phyloP scores from a whole-genome alignment of 164 flowering plant species.

The Hamamelis virginiana region DNA sequence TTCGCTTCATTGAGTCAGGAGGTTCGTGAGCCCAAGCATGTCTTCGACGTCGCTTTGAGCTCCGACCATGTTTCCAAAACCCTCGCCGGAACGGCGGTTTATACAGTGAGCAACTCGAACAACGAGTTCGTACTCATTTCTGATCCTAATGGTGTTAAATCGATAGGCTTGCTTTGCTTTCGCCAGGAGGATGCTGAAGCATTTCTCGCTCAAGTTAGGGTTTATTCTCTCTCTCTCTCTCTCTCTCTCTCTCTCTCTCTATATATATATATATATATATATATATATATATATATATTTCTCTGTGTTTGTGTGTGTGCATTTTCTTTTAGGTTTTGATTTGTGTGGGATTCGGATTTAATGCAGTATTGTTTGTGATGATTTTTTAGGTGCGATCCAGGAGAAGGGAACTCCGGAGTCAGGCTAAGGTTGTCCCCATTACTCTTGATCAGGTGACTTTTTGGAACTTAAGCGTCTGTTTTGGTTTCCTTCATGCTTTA shows the following conservation, averaged over 20 bases:
- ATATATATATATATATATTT: no score
- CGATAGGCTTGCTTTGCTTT: constrained; percentile 87
- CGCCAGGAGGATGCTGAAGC: constrained; percentile 88
- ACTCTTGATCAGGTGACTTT: constrained; percentile 81
- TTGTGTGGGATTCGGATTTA: no score
- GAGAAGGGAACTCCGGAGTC: constrained; percentile 55
- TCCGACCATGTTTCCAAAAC: constrained; percentile 66
- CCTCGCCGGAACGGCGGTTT: constrained; percentile 78
- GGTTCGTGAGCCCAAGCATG: constrained; percentile 21
- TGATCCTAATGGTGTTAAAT: constrained; percentile 67
- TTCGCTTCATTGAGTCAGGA: constrained; percentile 56
- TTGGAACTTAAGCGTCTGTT: not conserved
- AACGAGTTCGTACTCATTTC: constrained; percentile 93
- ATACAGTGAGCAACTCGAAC: constrained; percentile 80
- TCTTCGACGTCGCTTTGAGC: constrained; percentile 44
- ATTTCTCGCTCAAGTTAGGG: constrained; percentile 78
- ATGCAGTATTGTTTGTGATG: not conserved
- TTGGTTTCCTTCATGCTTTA: no score
- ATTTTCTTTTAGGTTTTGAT: no score
- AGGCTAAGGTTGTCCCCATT: constrained; percentile 83
- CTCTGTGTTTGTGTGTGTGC: no score
- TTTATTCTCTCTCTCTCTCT: constrained; percentile 1
- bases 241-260: no score
- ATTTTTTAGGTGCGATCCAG: constrained; percentile 55
- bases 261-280: no score